These are phyloP conservation scores for Dysphania ambrosioides DNA, from an alignment of 148 eudicot species.

Conservation along the genomic window DNA sequence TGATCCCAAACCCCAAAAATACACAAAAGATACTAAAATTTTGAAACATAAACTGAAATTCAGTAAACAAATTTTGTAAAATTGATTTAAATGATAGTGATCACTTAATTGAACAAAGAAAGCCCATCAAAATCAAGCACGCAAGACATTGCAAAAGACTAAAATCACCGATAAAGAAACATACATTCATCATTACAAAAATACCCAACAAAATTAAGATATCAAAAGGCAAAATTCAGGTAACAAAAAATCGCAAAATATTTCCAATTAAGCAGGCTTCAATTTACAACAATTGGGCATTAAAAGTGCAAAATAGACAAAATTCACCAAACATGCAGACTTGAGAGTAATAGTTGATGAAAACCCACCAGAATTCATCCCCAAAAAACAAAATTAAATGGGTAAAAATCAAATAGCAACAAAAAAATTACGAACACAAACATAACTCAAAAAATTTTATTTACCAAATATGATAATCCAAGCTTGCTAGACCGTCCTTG, in stretches of 20 bases:
- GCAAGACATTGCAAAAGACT: not conserved
- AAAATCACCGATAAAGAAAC: not conserved
- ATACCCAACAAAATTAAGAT: no score
- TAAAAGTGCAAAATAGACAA: not conserved
- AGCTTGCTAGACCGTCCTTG: slow-evolving; percentile 68
- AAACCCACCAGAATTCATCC: slow-evolving; percentile 1
- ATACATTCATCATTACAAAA: not conserved
- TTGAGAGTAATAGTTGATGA: no score
- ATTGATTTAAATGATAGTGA: not conserved
- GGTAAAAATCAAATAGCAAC: no score
- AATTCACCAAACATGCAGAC: slow-evolving; percentile 4
- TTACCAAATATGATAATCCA: slow-evolving; percentile 72
- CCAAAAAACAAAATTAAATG: not conserved
- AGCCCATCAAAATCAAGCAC: not conserved
- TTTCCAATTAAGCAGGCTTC: not conserved
- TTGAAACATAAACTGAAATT: not conserved
- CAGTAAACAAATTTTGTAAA: not conserved
- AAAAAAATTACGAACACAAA: not conserved
- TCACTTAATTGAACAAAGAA: not conserved
- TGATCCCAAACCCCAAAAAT: no score
- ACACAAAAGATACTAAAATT: no score
- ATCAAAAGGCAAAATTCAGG: not conserved
- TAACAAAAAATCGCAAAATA: not conserved
- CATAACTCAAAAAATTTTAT: not conserved
- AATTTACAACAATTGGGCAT: not conserved